Evolutionary conservation across 2,329 filamentous ascomycete genomes (phyloP), one percentile per base, ranked within the genome.

Genomic region (Hypoxylon sp.): DNA sequence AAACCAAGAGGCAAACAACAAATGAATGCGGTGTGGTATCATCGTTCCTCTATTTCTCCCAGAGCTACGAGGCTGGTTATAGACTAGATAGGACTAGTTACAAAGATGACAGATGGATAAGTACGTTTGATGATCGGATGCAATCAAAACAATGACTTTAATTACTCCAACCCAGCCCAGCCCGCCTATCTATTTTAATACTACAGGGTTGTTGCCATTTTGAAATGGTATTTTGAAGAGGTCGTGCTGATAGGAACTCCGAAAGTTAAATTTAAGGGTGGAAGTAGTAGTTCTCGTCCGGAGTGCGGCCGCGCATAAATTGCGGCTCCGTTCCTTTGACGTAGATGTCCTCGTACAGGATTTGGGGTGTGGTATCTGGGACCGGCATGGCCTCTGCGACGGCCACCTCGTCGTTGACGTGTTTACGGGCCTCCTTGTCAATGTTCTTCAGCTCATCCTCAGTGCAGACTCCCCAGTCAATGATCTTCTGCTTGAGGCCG

Each of bases 361-460:
- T 96, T 82, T 94, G 88, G 60, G 90, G 84, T 69, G 88, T 97
- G 63, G 91, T 81, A 53, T 97, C 94, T 31, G 96, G 96, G 51
- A 84, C 82, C 44, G 89, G 82, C 94, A 98, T 98, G 77, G 90
- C 87, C 90, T 99, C 96, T 59, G 96, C 96, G 77, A 89, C 87
- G 70, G 92, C 92, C 64, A 98, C 95, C 87, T 99, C 95, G 74
- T 89, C 91, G 81, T 96, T 94, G 79, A 99, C 94, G 78, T 90
- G 86, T 80, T 84, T 86, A 79, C 94, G 91, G 17, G 96, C 94
- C 78, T 97, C 90, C 90, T 98, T 98, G 87, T 99, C 96, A 75
- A 99, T 90, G 74, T 82, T 81, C 92, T 99, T 99, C 81, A 99
- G 91, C 85, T 98, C 95, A 44, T 98, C 94, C 87, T 99, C 96